phyloP scores from a whole-genome alignment of 371 early-diverging fungal species.

The Mucor lusitanicus region DNA sequence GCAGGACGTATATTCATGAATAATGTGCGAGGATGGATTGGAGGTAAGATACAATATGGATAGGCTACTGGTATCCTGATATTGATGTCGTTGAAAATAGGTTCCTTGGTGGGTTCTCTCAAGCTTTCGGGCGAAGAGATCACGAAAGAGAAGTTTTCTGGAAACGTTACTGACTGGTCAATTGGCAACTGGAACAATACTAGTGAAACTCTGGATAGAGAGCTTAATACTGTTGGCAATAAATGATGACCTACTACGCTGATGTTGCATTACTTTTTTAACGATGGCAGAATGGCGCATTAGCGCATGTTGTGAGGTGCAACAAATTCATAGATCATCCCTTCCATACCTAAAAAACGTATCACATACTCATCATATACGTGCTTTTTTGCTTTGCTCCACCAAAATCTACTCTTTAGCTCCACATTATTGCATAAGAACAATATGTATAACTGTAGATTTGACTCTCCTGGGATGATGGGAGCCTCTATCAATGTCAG shows the following conservation, averaged over 20 bases:
- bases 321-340: too few species aligned
- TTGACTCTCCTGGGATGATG: too few species aligned
- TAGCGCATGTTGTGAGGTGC: too few species aligned
- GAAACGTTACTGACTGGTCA: conserved; percentile 72
- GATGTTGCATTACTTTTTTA: too few species aligned
- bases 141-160: conserved; percentile 60
- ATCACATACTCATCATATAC: too few species aligned
- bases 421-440: too few species aligned
- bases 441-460: too few species aligned
- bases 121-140: conserved; percentile 72
- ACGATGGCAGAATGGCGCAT: too few species aligned
- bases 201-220: conserved; percentile 5
- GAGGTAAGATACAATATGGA: conserved; percentile 46
- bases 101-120: conserved; percentile 72
- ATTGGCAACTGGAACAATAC: conserved; percentile 36
- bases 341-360: too few species aligned
- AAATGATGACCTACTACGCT: neutral
- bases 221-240: conserved; percentile 3
- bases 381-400: too few species aligned
- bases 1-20: conserved; percentile 67
- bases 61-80: neutral
- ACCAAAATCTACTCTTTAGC: too few species aligned
- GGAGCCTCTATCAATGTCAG: too few species aligned
- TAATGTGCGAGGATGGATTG: conserved; percentile 77
- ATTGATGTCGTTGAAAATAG: conserved; percentile 22